phyloP scores from a whole-genome alignment of 768 basidiomycete species.

The Kwoniella mangroviensis region DNA sequence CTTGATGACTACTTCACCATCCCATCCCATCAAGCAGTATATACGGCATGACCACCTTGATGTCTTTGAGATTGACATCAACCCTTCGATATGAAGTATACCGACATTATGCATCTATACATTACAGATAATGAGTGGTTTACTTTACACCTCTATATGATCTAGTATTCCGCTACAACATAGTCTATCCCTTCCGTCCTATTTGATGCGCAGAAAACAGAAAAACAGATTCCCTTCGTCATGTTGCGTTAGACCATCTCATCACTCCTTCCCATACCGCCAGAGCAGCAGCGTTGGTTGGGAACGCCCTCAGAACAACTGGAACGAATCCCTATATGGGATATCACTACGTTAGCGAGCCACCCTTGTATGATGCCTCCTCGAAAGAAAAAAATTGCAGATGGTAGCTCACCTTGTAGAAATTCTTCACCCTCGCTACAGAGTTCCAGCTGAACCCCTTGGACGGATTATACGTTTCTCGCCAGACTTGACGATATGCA shows the following conservation, averaged over 20 bases:
- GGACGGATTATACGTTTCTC: conserved; percentile 61
- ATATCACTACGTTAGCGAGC: neutral
- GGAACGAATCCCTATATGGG: conserved; percentile 71
- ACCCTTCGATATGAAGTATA: too few relatives aligned
- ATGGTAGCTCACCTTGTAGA: conserved; percentile 49
- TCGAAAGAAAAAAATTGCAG: too few relatives aligned
- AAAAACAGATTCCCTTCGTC: too few relatives aligned
- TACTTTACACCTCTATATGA: neutral
- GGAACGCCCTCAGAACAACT: conserved; percentile 73
- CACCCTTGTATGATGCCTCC: too few relatives aligned
- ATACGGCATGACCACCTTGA: too few relatives aligned
- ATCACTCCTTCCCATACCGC: conserved; percentile 80
- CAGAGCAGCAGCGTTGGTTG: conserved; percentile 75
- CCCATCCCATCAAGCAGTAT: too few relatives aligned
- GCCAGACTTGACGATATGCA: conserved; percentile 65
- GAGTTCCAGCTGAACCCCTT: conserved; percentile 45
- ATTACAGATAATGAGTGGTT: neutral
- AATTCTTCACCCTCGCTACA: conserved; percentile 46
- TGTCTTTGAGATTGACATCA: too few relatives aligned
- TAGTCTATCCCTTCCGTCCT: too few relatives aligned
- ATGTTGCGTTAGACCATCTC: conserved; percentile 57
- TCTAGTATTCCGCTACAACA: neutral
- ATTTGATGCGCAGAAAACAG: too few relatives aligned
- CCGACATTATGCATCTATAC: too few relatives aligned
- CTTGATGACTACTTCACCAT: too few relatives aligned